These are phyloP conservation scores for Petrea volubilis DNA, from an alignment of 257 asterid species.

Conservation along the genomic window DNA sequence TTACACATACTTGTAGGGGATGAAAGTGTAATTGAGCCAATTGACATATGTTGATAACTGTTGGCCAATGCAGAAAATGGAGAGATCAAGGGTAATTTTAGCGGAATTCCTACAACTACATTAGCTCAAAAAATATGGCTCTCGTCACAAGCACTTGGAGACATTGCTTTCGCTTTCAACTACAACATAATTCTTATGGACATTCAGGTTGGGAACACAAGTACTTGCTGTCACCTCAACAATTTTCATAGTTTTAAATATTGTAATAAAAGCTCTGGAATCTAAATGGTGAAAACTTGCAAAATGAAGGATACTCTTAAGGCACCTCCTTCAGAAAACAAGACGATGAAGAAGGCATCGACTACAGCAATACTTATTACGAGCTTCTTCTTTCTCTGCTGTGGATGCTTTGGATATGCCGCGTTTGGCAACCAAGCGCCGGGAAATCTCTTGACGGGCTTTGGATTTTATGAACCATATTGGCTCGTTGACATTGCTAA, in stretches of 20 bases:
- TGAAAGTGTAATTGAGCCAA: no score
- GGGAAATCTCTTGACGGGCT: constrained; percentile 71
- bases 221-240: background rate
- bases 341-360: constrained; percentile 59
- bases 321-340: constrained; percentile 52
- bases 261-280: no score
- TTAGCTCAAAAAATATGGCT: constrained; percentile 45
- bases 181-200: constrained; percentile 53
- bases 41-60: background rate
- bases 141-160: constrained; percentile 50
- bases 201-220: constrained; percentile 37
- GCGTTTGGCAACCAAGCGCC: constrained; percentile 67
- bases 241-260: background rate
- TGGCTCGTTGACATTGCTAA: constrained; percentile 78
- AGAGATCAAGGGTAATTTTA: constrained; percentile 35
- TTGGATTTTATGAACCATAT: constrained; percentile 73
- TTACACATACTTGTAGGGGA: no score
- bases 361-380: constrained; percentile 41
- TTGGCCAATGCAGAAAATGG: constrained; percentile 37
- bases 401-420: constrained; percentile 75
- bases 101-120: constrained; percentile 31
- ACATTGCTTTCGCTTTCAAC: constrained; percentile 58
- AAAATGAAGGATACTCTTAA: constrained; percentile 57
- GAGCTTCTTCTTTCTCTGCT: constrained; percentile 60
- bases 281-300: constrained; percentile 12